Evolutionary conservation across 768 basidiomycete genomes (phyloP).

Genomic region (Trametes cingulata): DNA sequence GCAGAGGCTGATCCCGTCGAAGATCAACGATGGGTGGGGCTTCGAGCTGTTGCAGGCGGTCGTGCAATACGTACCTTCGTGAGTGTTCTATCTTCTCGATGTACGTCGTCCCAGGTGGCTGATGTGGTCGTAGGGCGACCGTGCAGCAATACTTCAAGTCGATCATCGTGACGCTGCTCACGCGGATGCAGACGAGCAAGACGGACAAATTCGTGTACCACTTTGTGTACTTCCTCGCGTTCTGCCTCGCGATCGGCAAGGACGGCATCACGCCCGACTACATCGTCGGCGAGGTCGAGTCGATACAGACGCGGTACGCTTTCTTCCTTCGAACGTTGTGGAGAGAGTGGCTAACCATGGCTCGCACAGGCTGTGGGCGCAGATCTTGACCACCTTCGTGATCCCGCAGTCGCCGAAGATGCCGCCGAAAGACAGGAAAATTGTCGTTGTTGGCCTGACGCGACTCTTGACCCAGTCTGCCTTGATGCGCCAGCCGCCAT

Average conservation of each 20-base stretch:
- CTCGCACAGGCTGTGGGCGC: slow-evolving; percentile 68
- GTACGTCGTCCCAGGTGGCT: background rate
- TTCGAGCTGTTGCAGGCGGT: slow-evolving; percentile 86
- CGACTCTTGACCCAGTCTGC: slow-evolving; percentile 75
- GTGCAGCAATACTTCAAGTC: slow-evolving; percentile 76
- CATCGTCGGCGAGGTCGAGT: slow-evolving; percentile 75
- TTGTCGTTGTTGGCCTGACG: slow-evolving; percentile 78
- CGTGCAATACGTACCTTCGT: slow-evolving; percentile 74
- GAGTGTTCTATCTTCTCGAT: slow-evolving; percentile 32
- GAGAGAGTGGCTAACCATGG: background rate
- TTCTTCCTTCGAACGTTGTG: background rate
- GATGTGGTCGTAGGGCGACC: slow-evolving; percentile 44
- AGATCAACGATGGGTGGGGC: slow-evolving; percentile 86
- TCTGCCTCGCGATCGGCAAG: slow-evolving; percentile 71
- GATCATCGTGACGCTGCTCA: slow-evolving; percentile 76
- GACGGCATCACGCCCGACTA: slow-evolving; percentile 78
- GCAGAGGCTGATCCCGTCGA: slow-evolving; percentile 85
- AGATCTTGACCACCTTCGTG: slow-evolving; percentile 75
- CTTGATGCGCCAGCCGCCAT: slow-evolving; percentile 66
- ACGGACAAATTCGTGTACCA: slow-evolving; percentile 86
- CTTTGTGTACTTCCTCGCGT: slow-evolving; percentile 78
- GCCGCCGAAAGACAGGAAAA: slow-evolving; percentile 80
- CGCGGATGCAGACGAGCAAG: slow-evolving; percentile 83
- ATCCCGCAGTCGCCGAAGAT: slow-evolving; percentile 80
- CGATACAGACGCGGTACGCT: slow-evolving; percentile 79